Conservation (phyloP, 1,139 yeast genomes). For the Pichia sp. region DNA sequence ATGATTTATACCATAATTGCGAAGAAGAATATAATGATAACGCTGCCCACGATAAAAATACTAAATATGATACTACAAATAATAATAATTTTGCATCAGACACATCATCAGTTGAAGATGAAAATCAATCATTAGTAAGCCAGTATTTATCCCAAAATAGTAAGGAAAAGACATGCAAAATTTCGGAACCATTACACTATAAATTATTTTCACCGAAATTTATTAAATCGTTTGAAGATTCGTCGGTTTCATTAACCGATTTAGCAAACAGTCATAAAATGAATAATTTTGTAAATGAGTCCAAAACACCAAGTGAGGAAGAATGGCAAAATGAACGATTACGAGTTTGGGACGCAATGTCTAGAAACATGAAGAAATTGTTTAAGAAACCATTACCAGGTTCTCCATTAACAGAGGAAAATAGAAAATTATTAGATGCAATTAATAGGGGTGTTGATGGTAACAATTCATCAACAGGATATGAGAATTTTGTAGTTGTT, state of each 20-base stretch:
- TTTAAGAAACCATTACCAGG: conserved; percentile 74
- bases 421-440: conserved; percentile 55
- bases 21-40: no score
- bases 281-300: not conserved
- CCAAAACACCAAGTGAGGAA: conserved; percentile 43
- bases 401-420: conserved; percentile 49
- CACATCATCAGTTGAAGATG: conserved; percentile 6
- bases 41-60: not conserved
- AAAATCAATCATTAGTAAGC: conserved; percentile 11
- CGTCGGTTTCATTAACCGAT: conserved; percentile 21
- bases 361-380: conserved; percentile 53
- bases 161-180: conserved; percentile 7
- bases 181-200: conserved; percentile 22
- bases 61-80: not conserved
- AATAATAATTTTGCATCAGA: not conserved
- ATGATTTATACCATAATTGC: not conserved
- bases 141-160: conserved; percentile 10
- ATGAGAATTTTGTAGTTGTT: conserved; percentile 62
- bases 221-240: conserved; percentile 17
- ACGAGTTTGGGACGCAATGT: conserved; percentile 58
- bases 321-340: conserved; percentile 64
- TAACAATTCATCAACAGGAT: conserved; percentile 49
- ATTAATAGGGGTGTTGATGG: conserved; percentile 84
- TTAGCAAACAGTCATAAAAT: conserved; percentile 7
- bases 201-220: conserved; percentile 26